phyloP scores from a whole-genome alignment of 306 rosid species.

The Carpinus viminea region DNA sequence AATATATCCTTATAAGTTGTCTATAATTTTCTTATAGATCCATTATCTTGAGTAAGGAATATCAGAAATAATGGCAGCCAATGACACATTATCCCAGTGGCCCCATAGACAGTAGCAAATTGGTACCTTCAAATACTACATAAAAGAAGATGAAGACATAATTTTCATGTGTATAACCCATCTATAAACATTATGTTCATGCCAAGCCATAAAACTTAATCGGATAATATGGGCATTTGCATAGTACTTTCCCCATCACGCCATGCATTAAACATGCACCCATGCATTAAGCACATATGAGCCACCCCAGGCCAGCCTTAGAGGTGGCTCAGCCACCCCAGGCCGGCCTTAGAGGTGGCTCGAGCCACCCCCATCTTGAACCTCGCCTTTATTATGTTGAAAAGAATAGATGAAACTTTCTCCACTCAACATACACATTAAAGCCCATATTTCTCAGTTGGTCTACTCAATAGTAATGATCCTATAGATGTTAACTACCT shows the following conservation, averaged over 20 bases:
- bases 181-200: not conserved
- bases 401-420: no score
- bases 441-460: no score
- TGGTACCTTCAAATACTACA: not conserved
- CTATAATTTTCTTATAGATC: not conserved
- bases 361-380: no score
- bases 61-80: not conserved
- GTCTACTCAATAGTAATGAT: no score
- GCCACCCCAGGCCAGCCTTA: no score
- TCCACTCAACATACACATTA: no score
- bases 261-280: no score
- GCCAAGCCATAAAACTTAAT: not conserved
- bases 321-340: no score
- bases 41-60: not conserved
- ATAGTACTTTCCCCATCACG: not conserved
- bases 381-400: no score
- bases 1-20: not conserved
- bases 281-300: no score
- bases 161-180: not conserved
- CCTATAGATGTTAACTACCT: no score
- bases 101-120: not conserved
- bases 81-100: not conserved
- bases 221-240: not conserved
- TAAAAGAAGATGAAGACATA: not conserved
- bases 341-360: no score